A percentile compares a stretch with the other conserved stretches of the same genome.
These are phyloP conservation scores for Cercis canadensis DNA, from an alignment of 306 rosid species.

Conservation along the genomic window DNA sequence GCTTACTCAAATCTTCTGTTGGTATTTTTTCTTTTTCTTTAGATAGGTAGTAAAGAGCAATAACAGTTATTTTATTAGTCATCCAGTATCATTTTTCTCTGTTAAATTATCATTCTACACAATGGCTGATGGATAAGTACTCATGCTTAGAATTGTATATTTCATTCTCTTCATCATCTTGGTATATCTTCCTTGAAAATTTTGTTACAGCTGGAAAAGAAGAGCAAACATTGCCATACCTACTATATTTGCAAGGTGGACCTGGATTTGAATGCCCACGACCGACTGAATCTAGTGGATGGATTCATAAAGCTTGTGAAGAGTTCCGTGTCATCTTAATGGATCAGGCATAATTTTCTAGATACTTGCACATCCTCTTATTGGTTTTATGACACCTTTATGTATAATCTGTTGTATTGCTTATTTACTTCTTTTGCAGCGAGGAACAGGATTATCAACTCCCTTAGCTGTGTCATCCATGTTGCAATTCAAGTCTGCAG, in stretches of 20 bases:
- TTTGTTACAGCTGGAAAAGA: slow-evolving; percentile 79
- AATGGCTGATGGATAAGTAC: slow-evolving; percentile 19
- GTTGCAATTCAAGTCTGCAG: slow-evolving; percentile 77
- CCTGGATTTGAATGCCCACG: slow-evolving; percentile 87
- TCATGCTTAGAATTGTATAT: slow-evolving; percentile 28
- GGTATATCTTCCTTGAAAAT: slow-evolving; percentile 25
- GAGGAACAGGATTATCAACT: slow-evolving; percentile 97
- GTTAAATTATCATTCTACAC: slow-evolving; percentile 13
- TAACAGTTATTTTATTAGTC: slow-evolving; percentile 17
- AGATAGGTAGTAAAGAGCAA: slow-evolving; percentile 1
- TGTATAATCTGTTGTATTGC: slow-evolving; percentile 34
- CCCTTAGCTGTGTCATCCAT: slow-evolving; percentile 85
- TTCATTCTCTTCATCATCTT: slow-evolving; percentile 6
- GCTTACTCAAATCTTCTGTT: not conserved
- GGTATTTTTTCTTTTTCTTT: slow-evolving; percentile 16
- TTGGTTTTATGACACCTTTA: not conserved
- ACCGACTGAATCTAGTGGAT: slow-evolving; percentile 88
- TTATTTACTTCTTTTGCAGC: slow-evolving; percentile 58
- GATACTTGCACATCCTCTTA: slow-evolving; percentile 19
- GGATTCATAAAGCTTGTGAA: slow-evolving; percentile 87
- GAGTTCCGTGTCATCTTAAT: slow-evolving; percentile 84
- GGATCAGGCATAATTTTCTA: slow-evolving; percentile 83
- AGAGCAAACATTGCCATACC: slow-evolving; percentile 73
- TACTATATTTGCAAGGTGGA: slow-evolving; percentile 92
- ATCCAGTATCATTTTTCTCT: not conserved